Evolutionary conservation across 2,329 filamentous ascomycete species (phyloP), one percentile per base, ranked within the genome.

Genomic region (Hymenoscyphus occultus): DNA sequence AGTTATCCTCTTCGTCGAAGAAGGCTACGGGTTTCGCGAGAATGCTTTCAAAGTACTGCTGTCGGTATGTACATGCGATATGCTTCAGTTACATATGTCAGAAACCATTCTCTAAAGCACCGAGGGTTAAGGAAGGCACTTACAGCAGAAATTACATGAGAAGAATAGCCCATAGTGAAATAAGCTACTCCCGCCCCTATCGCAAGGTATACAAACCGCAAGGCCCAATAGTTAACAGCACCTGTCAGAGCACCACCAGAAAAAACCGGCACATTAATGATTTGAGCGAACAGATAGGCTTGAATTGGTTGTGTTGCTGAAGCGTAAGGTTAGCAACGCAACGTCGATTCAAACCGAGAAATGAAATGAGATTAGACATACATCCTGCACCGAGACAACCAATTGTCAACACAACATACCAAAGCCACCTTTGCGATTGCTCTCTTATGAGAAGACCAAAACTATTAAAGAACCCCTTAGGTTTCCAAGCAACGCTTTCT

Each of bases 361-460:
- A 35, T 35, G 12, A 39, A 31, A n/a, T 2, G 12, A 66, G 13
- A 12, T 70, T 51, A 42, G 63, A 66, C 72, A 67, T 63, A 74
- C 60, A 58, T 68, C 77, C 78, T 59, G 58, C 63, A 56, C 58
- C 66, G 59, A 68, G 61, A 64, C 72, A 69, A 19, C 80, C 80
- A 42, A 85, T 58, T 1, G 86, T 39, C n/a, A 82, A 80, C 16
- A 86, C 64, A 3, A 74, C 70, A 70, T 86, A 86, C 62, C 81
- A 77, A 1, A 78, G 79, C 76, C 84, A 84, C 1, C 81, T 77
- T 54, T 75, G 77, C 56, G 77, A 78, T 65, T 87, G 84, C 71
- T 89, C 86, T 66, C 78, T 81, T 4, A 89, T 76, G 5, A 89
- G 77, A 28, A 80, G 78, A 0, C 84, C 83, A 63, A 88, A 87